Percentiles rank a stretch among this genome's conserved stretches.
Conservation (phyloP, 2,329 filamentous ascomycete genomes). For the Colletotrichum lini region DNA sequence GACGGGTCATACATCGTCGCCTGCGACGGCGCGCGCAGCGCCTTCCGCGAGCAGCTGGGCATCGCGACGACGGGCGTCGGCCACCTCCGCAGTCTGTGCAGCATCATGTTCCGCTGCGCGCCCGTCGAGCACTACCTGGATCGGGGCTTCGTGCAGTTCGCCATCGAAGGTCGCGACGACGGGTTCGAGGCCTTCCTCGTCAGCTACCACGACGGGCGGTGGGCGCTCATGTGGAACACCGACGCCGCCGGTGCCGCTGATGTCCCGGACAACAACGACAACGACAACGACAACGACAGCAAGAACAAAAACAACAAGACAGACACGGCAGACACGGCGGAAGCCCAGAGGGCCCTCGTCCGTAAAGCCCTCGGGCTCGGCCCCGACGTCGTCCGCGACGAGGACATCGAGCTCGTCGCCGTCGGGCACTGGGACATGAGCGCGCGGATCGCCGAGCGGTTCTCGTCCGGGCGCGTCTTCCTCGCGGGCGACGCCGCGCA, state of each 20-base stretch:
- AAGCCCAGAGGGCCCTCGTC: slow-evolving; percentile 13
- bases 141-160: slow-evolving; percentile 52
- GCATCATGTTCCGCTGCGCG: slow-evolving; percentile 53
- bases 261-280: too few species aligned
- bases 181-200: slow-evolving; percentile 48
- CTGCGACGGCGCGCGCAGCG: slow-evolving; percentile 53
- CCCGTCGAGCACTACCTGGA: slow-evolving; percentile 47
- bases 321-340: neutral
- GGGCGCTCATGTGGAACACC: slow-evolving; percentile 39
- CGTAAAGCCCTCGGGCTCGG: slow-evolving; percentile 16
- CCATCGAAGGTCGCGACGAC: slow-evolving; percentile 46
- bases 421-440: slow-evolving; percentile 46
- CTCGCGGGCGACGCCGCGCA: slow-evolving; percentile 43
- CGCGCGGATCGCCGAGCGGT: slow-evolving; percentile 21
- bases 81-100: slow-evolving; percentile 51
- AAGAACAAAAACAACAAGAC: neutral
- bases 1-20: slow-evolving; percentile 55
- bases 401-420: slow-evolving; percentile 43
- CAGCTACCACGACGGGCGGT: slow-evolving; percentile 46
- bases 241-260: neutral
- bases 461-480: slow-evolving; percentile 33
- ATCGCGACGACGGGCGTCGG: slow-evolving; percentile 50
- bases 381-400: slow-evolving; percentile 24
- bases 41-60: slow-evolving; percentile 47
- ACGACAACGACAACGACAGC: too few species aligned